Evolutionary conservation across 441 rosid genomes (phyloP).

Genomic region (Syzygium malaccense): DNA sequence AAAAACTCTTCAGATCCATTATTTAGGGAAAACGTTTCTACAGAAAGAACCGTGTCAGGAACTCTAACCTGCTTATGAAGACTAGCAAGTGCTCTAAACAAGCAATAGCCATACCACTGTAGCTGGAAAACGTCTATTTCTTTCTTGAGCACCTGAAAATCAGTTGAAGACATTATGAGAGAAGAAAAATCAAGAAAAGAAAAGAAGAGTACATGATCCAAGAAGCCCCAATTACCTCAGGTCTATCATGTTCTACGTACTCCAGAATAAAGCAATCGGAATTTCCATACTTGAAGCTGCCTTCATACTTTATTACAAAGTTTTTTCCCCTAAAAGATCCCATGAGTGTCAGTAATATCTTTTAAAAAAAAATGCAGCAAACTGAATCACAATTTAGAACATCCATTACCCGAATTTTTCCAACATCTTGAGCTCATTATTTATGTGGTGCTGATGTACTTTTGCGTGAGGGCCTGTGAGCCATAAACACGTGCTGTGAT

Average conservation of each 20-base stretch:
- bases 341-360: neutral
- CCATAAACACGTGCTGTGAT: neutral
- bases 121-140: slow-evolving; percentile 66
- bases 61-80: slow-evolving; percentile 74
- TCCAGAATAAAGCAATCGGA: slow-evolving; percentile 87
- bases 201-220: neutral
- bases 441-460: slow-evolving; percentile 58
- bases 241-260: slow-evolving; percentile 91
- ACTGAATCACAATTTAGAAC: neutral
- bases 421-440: slow-evolving; percentile 72
- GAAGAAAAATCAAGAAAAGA: neutral
- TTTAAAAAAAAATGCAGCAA: neutral
- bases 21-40: neutral
- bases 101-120: slow-evolving; percentile 79
- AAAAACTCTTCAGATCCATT: neutral
- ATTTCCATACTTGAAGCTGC: slow-evolving; percentile 62
- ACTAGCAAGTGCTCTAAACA: slow-evolving; percentile 84
- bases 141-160: slow-evolving; percentile 54
- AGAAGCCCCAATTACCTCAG: slow-evolving; percentile 43
- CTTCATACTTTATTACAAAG: slow-evolving; percentile 73
- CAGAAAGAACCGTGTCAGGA: neutral
- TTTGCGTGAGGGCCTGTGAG: slow-evolving; percentile 77
- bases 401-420: slow-evolving; percentile 78
- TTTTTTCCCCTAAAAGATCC: slow-evolving; percentile 64
- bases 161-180: slow-evolving; percentile 7